Conservation (phyloP, 495 filamentous ascomycete genomes). For the Monascus purpureus region DNA sequence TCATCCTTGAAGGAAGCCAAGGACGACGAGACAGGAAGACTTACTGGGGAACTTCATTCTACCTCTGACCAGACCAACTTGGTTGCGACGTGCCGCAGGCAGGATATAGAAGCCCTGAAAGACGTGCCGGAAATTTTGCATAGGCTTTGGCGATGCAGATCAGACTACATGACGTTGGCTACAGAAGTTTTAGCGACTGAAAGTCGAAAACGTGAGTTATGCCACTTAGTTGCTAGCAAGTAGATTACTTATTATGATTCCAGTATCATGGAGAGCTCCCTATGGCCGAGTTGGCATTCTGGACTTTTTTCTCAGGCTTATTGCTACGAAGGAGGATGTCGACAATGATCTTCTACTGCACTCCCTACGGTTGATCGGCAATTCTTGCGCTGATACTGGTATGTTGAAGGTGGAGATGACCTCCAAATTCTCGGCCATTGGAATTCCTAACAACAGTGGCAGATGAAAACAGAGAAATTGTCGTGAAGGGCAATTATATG, state of each 20-base stretch:
- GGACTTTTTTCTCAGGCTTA: slow-evolving; percentile 45
- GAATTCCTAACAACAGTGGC: no score
- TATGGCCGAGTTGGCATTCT: slow-evolving; percentile 57
- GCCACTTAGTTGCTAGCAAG: slow-evolving; percentile 1
- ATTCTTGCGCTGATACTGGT: slow-evolving; percentile 74
- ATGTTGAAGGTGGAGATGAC: no score
- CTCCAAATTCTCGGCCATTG: no score
- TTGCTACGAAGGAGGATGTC: slow-evolving; percentile 24
- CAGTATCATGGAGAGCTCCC: slow-evolving; percentile 48
- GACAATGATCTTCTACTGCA: slow-evolving; percentile 32
- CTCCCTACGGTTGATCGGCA: slow-evolving; percentile 56
- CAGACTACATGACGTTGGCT: slow-evolving; percentile 30
- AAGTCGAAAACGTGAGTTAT: slow-evolving; percentile 51
- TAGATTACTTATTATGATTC: slow-evolving; percentile 5
- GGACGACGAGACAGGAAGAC: slow-evolving; percentile 6
- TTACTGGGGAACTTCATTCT: slow-evolving; percentile 12
- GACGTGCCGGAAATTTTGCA: slow-evolving; percentile 14
- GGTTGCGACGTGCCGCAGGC: slow-evolving; percentile 8
- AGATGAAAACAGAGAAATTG: slow-evolving; percentile 62
- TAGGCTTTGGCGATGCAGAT: slow-evolving; percentile 24
- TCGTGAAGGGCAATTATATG: slow-evolving; percentile 45
- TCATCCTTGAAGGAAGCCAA: slow-evolving; percentile 10
- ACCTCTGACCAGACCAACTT: slow-evolving; percentile 16
- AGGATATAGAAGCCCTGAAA: slow-evolving; percentile 11
- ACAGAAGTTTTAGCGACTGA: slow-evolving; percentile 49